Evolutionary conservation across 805 yeast species (phyloP), one percentile per base, ranked within the genome.

Genomic region (Candida oleophila): DNA sequence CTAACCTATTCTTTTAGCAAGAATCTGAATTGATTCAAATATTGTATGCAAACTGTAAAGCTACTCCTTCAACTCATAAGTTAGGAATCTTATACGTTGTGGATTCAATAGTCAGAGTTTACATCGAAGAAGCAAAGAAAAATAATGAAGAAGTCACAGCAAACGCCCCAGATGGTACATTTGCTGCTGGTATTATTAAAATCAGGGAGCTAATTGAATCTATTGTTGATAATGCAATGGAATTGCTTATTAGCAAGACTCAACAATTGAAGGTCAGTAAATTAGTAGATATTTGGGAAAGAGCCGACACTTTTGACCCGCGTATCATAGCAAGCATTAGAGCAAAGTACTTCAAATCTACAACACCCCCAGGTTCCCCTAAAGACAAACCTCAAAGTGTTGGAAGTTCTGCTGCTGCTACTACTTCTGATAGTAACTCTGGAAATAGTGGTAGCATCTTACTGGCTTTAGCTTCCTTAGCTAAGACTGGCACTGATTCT

Each of bases 201-300:
- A 74, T 89, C 45, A 79, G 85, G 53, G 80, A 77, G 51, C 67
- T 84, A 52, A 80, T 90, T 52, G 85, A 81, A 57, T 74, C 77
- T 38, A 64, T 88, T 47, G 65, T 89, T 50, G 81, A 80, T 52
- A 84, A 83, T 55, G 81, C 89, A 25, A 66, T 84, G 53, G 72
- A 77, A 37, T 80, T 76, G 49, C 73, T 81, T 50, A 68, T 76
- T 37, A 63, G 61, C 49, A 46, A 87, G 75, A 60, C 87, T 73
- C 66, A 79, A 66, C 61, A 54, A 61, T 89, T 82, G 49, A 94
- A 91, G 65, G 80, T 90, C 55, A 73, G 83, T 57, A 92, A 90
- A 67, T 76, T 94, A 55, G 78, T 94, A 54, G 96, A 89, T 52
- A 91, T 94, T 57, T 94, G 99, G 99, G 88, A 82, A 55, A 82